Evolutionary conservation across 2,329 filamentous ascomycete genomes (phyloP).

Genomic region (Talaromyces sp.): DNA sequence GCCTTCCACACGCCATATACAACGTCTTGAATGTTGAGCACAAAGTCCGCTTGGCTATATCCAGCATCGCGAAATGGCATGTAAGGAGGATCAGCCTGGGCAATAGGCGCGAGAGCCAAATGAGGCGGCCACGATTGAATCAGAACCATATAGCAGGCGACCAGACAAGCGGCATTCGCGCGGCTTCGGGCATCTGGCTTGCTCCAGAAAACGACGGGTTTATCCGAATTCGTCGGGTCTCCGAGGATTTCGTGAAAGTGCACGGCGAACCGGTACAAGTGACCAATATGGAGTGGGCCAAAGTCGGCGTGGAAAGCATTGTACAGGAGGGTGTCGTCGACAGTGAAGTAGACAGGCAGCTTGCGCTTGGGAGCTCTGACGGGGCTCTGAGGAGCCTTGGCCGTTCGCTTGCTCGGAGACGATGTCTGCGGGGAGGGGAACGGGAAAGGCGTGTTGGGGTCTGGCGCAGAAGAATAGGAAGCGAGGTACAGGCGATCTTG

Average conservation of each 20-base stretch:
- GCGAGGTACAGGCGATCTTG: slow-evolving; percentile 91
- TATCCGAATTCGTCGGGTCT: slow-evolving; percentile 80
- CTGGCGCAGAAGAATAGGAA: slow-evolving; percentile 78
- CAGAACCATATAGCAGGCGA: slow-evolving; percentile 97
- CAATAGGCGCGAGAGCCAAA: slow-evolving; percentile 87
- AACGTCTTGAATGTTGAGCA: slow-evolving; percentile 90
- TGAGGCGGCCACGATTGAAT: slow-evolving; percentile 98
- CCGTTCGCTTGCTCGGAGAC: slow-evolving; percentile 71
- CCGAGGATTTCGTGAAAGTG: slow-evolving; percentile 93
- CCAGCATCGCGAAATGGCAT: slow-evolving; percentile 99
- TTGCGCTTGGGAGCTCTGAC: slow-evolving; percentile 48
- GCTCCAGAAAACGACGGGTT: slow-evolving; percentile 94
- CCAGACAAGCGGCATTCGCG: slow-evolving; percentile 84
- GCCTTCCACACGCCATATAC: slow-evolving; percentile 99
- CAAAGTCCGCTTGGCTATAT: slow-evolving; percentile 96
- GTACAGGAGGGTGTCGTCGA: slow-evolving; percentile 88
- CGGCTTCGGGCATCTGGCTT: slow-evolving; percentile 82
- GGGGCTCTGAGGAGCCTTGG: slow-evolving; percentile 57
- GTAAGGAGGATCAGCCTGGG: slow-evolving; percentile 91
- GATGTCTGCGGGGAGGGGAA: slow-evolving; percentile 57
- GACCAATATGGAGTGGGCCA: slow-evolving; percentile 92
- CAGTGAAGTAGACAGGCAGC: slow-evolving; percentile 86
- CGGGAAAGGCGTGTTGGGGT: slow-evolving; percentile 76
- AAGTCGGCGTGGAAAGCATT: slow-evolving; percentile 99
- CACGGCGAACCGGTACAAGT: slow-evolving; percentile 93